Conservation (phyloP, 2,329 filamentous ascomycete genomes). For the Sclerotinia spermophila region DNA sequence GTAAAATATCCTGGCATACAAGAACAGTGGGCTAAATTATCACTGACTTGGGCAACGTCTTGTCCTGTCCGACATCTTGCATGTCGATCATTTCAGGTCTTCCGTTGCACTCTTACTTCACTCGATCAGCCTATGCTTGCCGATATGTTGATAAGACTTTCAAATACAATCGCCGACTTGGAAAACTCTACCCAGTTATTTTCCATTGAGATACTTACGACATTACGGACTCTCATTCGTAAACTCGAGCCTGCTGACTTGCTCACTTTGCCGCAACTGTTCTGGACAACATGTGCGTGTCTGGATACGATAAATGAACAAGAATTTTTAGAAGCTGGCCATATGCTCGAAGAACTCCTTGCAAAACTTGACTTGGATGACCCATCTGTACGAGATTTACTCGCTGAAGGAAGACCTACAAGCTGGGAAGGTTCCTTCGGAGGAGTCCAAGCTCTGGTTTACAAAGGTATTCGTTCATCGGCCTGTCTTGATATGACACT, state of each 20-base stretch:
- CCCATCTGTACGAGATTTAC: conserved; percentile 61
- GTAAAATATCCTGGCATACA: conserved; percentile 81
- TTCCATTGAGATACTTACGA: conserved; percentile 96
- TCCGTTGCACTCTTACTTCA: conserved; percentile 86
- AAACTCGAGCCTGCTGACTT: conserved; percentile 78
- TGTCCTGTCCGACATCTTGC: conserved; percentile 93
- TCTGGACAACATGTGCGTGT: conserved; percentile 97
- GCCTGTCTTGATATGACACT: conserved; percentile 75
- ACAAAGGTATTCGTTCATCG: conserved; percentile 89
- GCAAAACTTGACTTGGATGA: conserved; percentile 78
- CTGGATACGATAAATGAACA: conserved; percentile 94
- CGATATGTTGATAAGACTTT: conserved; percentile 92
- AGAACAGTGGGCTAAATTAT: conserved; percentile 86
- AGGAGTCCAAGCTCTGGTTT: conserved; percentile 78
- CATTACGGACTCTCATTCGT: conserved; percentile 83
- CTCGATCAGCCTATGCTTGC: conserved; percentile 92
- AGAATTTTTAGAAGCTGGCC: conserved; percentile 86
- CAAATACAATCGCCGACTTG: conserved; percentile 95
- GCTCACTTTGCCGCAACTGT: conserved; percentile 87
- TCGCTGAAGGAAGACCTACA: conserved; percentile 74
- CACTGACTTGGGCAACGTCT: conserved; percentile 92
- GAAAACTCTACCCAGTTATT: conserved; percentile 94
- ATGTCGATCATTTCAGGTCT: conserved; percentile 96
- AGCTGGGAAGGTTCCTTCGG: conserved; percentile 89
- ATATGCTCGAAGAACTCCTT: conserved; percentile 85